These are phyloP conservation scores for Daldinia loculata DNA, from an alignment of 495 filamentous ascomycete genomes.

Conservation along the genomic window DNA sequence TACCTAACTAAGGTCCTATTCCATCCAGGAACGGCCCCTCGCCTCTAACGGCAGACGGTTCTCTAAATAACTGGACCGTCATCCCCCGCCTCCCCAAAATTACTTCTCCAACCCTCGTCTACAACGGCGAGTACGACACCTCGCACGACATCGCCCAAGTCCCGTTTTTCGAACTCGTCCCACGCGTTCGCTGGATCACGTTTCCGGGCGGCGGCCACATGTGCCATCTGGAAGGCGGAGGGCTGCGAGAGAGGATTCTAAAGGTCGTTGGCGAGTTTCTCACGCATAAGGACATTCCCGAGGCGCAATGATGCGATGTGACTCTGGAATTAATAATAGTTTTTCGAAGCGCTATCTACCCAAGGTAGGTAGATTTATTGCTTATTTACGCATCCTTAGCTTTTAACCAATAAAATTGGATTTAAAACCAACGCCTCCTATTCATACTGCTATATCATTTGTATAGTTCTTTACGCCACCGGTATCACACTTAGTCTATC, in stretches of 20 bases:
- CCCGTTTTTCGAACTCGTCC: not conserved
- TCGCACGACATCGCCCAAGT: not conserved
- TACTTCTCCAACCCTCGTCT: not conserved
- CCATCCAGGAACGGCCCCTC: not conserved
- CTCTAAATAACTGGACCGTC: not conserved
- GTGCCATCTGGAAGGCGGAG: not conserved
- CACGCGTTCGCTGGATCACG: not conserved
- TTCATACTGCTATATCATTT: too few species aligned
- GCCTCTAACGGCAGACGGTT: not conserved
- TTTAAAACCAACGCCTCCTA: too few species aligned
- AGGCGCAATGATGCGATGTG: not conserved
- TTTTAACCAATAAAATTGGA: too few species aligned
- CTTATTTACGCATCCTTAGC: too few species aligned
- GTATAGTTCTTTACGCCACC: too few species aligned
- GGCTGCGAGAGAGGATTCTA: not conserved
- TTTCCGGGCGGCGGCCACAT: not conserved
- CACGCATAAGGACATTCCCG: not conserved
- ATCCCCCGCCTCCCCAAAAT: not conserved
- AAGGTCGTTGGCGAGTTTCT: not conserved
- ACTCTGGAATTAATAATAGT: not conserved
- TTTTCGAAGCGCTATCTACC: too few species aligned
- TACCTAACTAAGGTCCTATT: too few species aligned
- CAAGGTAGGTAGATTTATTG: too few species aligned
- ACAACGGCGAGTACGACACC: not conserved
- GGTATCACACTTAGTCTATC: too few species aligned